Base-by-base conservation (phyloP, 495 filamentous ascomycete genomes). In the Xylaria venustula region DNA sequence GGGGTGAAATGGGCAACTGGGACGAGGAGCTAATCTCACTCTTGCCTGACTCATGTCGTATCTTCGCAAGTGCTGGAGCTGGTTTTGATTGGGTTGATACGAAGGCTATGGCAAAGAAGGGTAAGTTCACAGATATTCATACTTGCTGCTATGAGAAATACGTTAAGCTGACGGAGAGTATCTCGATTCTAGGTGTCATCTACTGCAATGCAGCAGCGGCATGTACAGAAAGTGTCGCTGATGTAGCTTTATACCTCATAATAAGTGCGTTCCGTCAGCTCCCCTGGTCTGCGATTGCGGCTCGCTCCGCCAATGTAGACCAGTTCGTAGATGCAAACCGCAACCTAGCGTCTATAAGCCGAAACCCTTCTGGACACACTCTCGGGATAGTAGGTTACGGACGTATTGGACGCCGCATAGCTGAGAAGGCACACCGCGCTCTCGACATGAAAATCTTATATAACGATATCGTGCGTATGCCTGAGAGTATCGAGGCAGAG, bases 81-180 rank as follows among this genome's bases (percentile, higher is more conserved):
- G 85, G 85, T 1, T 87, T 82, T 65, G 84, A 88, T 61, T 88
- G 85, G 85, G 84, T 81, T 32, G 82, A 88, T 69, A 81, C 79
- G 11, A 75, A 78, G 65, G 59, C 71, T 28, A 70, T 87, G 59
- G 85, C 83, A 9, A 75, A 81, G 64, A 70, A 74, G 51, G 84
- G 84, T 86, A 77, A 59, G 76, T 34, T 34, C 30, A 34, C 11
- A 34, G 11, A 34, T 34, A 4, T 34, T 11, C 5, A 4, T 34
- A 34, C 30, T 34, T 34, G 30, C 30, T 34, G 11, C 30, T 34
- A 11, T 4, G 30, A 34, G 30, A 34, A 34, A 34, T 11, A 11
- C 11, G 30, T 34, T 34, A 11, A 11, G 30, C 30, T 34, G 30
- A 34, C 30, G 11, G 5, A 34, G 30, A 34, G 11, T 34, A 34